Evolutionary conservation across 1,139 yeast genomes (phyloP).

Genomic region (Blastobotrys apis): DNA sequence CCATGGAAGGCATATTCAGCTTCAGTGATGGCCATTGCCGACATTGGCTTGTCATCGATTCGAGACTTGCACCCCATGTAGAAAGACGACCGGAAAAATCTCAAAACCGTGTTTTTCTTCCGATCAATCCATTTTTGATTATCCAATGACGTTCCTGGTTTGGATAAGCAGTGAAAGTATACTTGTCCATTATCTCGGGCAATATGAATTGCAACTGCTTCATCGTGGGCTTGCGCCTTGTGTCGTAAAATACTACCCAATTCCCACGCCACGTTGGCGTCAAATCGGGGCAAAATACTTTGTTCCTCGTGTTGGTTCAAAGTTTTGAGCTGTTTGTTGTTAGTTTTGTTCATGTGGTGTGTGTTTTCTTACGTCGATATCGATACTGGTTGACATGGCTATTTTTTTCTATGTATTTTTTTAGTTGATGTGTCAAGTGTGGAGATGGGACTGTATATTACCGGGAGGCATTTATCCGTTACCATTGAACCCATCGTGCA

Average conservation of each 20-base stretch:
- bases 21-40: slow-evolving; percentile 36
- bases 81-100: slow-evolving; percentile 53
- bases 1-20: slow-evolving; percentile 58
- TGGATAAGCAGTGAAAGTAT: slow-evolving; percentile 49
- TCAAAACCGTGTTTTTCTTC: slow-evolving; percentile 48
- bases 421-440: no score
- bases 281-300: slow-evolving; percentile 30
- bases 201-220: slow-evolving; percentile 50
- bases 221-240: slow-evolving; percentile 23
- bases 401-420: no score
- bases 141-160: slow-evolving; percentile 45
- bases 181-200: slow-evolving; percentile 48
- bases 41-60: slow-evolving; percentile 23
- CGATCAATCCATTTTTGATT: slow-evolving; percentile 59
- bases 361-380: slow-evolving; percentile 5
- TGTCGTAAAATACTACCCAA: slow-evolving; percentile 32
- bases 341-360: not conserved
- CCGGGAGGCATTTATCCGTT: no score
- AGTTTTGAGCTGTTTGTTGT: slow-evolving; percentile 20
- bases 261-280: slow-evolving; percentile 35
- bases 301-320: slow-evolving; percentile 30
- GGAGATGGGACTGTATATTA: no score
- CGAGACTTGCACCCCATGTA: slow-evolving; percentile 47
- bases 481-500: no score
- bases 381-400: no score